Evolutionary conservation across 2,329 filamentous ascomycete species (phyloP).

Genomic region (Fusarium sp.): DNA sequence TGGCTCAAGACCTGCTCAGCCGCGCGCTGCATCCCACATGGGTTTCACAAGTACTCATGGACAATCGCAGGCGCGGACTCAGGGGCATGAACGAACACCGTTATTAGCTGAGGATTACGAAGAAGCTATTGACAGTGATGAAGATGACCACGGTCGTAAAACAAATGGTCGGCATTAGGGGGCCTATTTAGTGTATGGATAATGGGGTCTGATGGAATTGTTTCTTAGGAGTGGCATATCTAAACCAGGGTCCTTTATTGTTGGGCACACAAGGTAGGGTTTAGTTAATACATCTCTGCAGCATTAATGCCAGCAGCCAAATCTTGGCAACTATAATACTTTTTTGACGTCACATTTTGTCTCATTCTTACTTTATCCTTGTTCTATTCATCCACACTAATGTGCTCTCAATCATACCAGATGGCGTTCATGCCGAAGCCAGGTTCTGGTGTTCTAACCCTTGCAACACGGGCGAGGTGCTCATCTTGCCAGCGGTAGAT

Average conservation of each 20-base stretch:
- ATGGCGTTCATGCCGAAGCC: slow-evolving; percentile 97
- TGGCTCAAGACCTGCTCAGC: slow-evolving; percentile 27
- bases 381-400: neutral
- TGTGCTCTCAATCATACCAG: slow-evolving; percentile 72
- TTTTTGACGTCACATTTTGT: neutral
- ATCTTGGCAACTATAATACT: neutral
- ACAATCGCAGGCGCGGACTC: neutral
- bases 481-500: slow-evolving; percentile 89
- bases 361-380: neutral
- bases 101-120: slow-evolving; percentile 39
- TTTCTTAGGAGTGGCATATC: neutral
- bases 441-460: slow-evolving; percentile 81
- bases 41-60: slow-evolving; percentile 21
- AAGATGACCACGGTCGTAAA: slow-evolving; percentile 16
- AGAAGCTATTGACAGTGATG: slow-evolving; percentile 28
- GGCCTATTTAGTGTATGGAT: neutral
- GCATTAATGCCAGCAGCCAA: slow-evolving; percentile 5
- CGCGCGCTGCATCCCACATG: slow-evolving; percentile 36
- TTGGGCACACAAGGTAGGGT: neutral
- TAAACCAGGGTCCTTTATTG: neutral
- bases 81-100: slow-evolving; percentile 43
- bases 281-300: neutral
- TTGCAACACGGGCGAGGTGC: slow-evolving; percentile 78
- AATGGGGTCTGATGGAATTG: neutral
- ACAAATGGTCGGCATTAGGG: slow-evolving; percentile 34